Percentiles rank a stretch among this genome's conserved stretches.
These are phyloP conservation scores for Penicillium daleae DNA, from an alignment of 495 filamentous ascomycete species.

Conservation along the genomic window DNA sequence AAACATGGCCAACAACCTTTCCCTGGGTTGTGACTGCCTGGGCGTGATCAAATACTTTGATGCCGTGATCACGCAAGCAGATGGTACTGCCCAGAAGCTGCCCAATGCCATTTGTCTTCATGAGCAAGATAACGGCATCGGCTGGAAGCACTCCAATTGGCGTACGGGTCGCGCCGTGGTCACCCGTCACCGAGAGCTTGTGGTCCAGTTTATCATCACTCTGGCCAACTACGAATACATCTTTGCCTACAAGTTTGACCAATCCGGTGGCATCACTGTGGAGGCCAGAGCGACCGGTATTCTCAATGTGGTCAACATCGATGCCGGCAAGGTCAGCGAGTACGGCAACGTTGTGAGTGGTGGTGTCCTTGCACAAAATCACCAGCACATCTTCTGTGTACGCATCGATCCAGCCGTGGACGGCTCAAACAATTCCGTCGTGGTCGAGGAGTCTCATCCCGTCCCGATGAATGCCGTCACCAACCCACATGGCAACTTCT, in stretches of 20 bases:
- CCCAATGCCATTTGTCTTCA: constrained; percentile 72
- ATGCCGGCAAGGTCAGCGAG: constrained; percentile 56
- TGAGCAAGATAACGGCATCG: constrained; percentile 72
- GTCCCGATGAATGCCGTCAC: constrained; percentile 69
- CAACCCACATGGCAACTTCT: constrained; percentile 85
- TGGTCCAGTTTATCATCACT: constrained; percentile 78
- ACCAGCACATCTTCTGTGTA: constrained; percentile 92
- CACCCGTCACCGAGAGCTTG: constrained; percentile 62
- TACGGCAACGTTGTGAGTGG: constrained; percentile 90
- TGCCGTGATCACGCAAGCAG: constrained; percentile 57
- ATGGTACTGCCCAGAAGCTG: constrained; percentile 57
- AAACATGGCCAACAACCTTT: constrained; percentile 70
- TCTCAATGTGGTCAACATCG: constrained; percentile 84
- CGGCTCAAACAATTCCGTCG: constrained; percentile 70
- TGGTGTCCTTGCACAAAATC: constrained; percentile 78
- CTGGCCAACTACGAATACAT: constrained; percentile 88
- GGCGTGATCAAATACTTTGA: constrained; percentile 71
- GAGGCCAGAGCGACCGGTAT: constrained; percentile 90
- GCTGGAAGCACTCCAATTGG: constrained; percentile 76
- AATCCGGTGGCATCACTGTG: constrained; percentile 78
- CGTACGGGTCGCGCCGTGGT: constrained; percentile 67
- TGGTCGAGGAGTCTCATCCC: constrained; percentile 72
- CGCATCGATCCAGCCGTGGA: constrained; percentile 86
- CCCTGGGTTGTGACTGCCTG: constrained; percentile 71
- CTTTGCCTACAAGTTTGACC: constrained; percentile 86